These are phyloP conservation scores for Neurospora crassa DNA, from an alignment of 2,329 filamentous ascomycete species.

Conservation along the genomic window DNA sequence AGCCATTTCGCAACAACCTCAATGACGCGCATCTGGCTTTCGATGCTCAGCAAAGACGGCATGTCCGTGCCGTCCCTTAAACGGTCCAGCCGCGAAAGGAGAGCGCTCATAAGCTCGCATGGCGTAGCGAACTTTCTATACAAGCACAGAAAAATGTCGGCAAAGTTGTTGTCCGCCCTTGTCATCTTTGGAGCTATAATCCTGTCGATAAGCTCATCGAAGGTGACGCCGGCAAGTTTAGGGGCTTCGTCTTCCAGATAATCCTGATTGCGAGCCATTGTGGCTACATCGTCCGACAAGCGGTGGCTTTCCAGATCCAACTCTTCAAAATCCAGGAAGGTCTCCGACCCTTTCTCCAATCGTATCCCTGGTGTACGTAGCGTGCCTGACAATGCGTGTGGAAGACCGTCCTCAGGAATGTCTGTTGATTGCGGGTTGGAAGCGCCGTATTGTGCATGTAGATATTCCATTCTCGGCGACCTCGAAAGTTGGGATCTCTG, in stretches of 20 bases:
- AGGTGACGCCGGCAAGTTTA: slow-evolving; percentile 43
- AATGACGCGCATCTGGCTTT: slow-evolving; percentile 73
- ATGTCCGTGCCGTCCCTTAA: slow-evolving; percentile 56
- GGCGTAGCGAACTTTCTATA: slow-evolving; percentile 92
- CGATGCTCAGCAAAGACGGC: slow-evolving; percentile 66
- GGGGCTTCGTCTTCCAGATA: slow-evolving; percentile 43
- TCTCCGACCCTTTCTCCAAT: slow-evolving; percentile 38
- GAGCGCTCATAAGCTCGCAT: slow-evolving; percentile 63
- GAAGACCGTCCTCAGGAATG: slow-evolving; percentile 34
- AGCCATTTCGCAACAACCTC: slow-evolving; percentile 85
- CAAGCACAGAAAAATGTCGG: slow-evolving; percentile 78
- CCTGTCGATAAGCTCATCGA: slow-evolving; percentile 76
- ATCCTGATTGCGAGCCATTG: slow-evolving; percentile 58
- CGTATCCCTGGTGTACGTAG: slow-evolving; percentile 43
- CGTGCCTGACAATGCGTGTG: slow-evolving; percentile 36
- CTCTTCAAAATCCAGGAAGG: slow-evolving; percentile 60
- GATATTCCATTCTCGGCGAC: slow-evolving; percentile 39
- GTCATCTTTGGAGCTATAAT: slow-evolving; percentile 73
- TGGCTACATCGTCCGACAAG: slow-evolving; percentile 58
- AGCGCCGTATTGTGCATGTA: slow-evolving; percentile 17
- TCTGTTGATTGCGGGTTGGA: slow-evolving; percentile 25
- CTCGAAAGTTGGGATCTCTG: slow-evolving; percentile 32
- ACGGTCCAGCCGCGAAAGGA: slow-evolving; percentile 66
- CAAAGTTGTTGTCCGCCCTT: slow-evolving; percentile 81
- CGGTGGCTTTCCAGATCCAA: slow-evolving; percentile 57